Percentiles rank a stretch among this genome's conserved stretches.
phyloP scores from a whole-genome alignment of 2,329 filamentous ascomycete species.

The Colletotrichum caudatum region DNA sequence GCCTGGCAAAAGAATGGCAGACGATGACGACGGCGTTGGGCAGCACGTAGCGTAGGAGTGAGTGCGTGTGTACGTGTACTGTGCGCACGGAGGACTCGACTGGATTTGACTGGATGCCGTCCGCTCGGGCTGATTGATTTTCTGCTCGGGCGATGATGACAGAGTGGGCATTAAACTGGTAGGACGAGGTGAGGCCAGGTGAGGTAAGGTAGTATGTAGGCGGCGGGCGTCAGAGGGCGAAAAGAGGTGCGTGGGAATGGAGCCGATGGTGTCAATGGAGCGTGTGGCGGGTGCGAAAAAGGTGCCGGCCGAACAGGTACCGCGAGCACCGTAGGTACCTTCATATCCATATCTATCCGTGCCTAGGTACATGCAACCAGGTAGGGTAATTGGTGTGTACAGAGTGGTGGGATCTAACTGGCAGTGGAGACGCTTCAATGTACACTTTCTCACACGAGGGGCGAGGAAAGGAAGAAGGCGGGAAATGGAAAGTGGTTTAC shows the following conservation, averaged over 20 bases:
- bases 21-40: slow-evolving; percentile 36
- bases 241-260: neutral
- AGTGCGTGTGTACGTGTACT: slow-evolving; percentile 1
- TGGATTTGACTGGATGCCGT: neutral
- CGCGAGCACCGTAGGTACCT: too few relatives aligned
- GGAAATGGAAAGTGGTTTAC: too few relatives aligned
- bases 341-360: too few relatives aligned
- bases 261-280: neutral
- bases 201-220: slow-evolving; percentile 15
- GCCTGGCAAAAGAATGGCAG: slow-evolving; percentile 6
- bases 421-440: neutral
- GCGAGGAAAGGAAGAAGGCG: neutral
- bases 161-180: slow-evolving; percentile 19
- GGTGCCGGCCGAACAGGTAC: slow-evolving; percentile 3
- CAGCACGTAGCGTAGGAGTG: too few relatives aligned
- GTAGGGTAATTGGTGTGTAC: too few relatives aligned
- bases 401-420: neutral
- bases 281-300: neutral
- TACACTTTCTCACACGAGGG: neutral
- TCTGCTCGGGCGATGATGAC: slow-evolving; percentile 31
- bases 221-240: neutral
- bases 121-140: neutral
- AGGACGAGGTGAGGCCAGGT: slow-evolving; percentile 8
- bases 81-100: neutral
- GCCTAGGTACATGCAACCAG: too few relatives aligned